phyloP scores from a whole-genome alignment of 148 eudicot species.

The Rhododendron mucronatum region DNA sequence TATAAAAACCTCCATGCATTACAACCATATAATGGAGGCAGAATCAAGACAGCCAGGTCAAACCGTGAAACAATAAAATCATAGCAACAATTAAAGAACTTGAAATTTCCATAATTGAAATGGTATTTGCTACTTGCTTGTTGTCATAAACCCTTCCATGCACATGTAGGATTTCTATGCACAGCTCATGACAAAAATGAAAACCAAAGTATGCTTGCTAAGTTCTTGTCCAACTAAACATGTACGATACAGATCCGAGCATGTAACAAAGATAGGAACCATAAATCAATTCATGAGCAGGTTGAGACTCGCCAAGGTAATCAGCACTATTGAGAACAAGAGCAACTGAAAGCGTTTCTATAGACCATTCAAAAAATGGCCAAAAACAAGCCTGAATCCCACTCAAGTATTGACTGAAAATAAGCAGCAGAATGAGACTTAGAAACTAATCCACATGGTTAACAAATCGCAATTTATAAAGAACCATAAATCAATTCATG shows the following conservation, averaged over 20 bases:
- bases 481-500: neutral
- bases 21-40: neutral
- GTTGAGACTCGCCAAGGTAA: neutral
- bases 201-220: neutral
- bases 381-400: neutral
- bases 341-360: neutral
- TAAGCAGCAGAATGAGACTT: neutral
- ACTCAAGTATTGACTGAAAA: neutral
- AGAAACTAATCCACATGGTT: neutral
- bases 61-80: neutral
- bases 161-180: neutral
- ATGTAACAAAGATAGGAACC: neutral
- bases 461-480: neutral
- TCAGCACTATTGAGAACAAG: neutral
- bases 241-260: neutral
- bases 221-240: neutral
- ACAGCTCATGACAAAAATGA: neutral
- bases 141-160: neutral
- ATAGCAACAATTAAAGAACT: neutral
- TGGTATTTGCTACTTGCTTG: neutral
- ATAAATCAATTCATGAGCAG: neutral
- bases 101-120: neutral
- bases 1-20: neutral
- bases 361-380: neutral
- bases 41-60: neutral